Base-by-base conservation (phyloP, 2,329 filamentous ascomycete species). In the Penicillium nordicum region DNA sequence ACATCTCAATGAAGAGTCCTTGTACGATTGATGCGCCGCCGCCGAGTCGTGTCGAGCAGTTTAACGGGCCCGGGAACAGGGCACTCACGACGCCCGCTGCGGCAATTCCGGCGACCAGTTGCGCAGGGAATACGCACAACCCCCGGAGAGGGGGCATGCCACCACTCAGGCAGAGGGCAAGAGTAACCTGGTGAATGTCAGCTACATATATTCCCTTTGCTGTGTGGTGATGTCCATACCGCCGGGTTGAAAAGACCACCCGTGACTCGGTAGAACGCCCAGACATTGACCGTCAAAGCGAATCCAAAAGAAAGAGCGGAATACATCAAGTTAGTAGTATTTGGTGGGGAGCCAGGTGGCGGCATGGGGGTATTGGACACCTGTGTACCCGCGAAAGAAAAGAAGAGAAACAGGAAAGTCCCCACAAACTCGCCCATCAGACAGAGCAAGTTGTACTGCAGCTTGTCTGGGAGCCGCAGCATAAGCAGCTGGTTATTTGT, bases 1-100 rank as follows among this genome's bases (percentile, higher is more conserved):
- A 85, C 75, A 86, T 81, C 70, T 88, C 86, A 46, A 88, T 80
- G 66, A 88, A 87, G 40, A 88, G 74, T 7, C 86, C 86, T 57
- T 84, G 84, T 0, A 76, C 76, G 10, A 79, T 74, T 56, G 74
- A 82, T 4, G 81, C 76, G 12, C 79, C 80, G 11, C 76, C 75
- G 1, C 78, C 77, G 3, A 88, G 77, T 5, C 76, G 74, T n/a
- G 85, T 88, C 47, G 74, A 74, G 5, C 86, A 84, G 6, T 77
- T 75, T 18, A 86, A 68, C 2, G 76, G 72, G 0, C 82, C 84
- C 0, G 85, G 85, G n/a, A 87, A 77, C 5, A 88, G 73, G 1
- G 76, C 81, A 34, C 79, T 77, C 1, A 83, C 79, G 1, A 88
- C 77, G 18, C 79, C 84, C 0, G 84, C 81, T 1, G 86, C 81